Evolutionary conservation across 768 basidiomycete genomes (phyloP).

Genomic region (Tylopilus rubrobrunneus): DNA sequence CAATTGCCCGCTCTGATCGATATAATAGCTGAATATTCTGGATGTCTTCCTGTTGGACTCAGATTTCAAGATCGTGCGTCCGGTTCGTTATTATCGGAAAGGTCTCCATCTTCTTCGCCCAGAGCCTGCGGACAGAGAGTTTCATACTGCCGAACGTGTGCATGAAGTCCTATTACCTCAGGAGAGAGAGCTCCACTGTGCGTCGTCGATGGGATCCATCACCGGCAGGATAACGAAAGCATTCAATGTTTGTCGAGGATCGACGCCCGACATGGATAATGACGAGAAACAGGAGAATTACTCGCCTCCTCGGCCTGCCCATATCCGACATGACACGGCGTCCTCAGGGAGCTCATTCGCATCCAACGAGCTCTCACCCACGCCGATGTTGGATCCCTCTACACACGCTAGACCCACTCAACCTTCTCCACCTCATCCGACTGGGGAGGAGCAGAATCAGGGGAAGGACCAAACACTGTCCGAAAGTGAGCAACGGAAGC

Average conservation of each 20-base stretch:
- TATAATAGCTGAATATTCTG: constrained; percentile 67
- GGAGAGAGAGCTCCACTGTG: constrained; percentile 32
- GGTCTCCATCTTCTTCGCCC: constrained; percentile 67
- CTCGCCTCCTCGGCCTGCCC: background rate
- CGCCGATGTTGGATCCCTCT: constrained; percentile 76
- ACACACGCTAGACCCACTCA: constrained; percentile 63
- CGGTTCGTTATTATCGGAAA: constrained; percentile 83
- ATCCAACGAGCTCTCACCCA: constrained; percentile 35
- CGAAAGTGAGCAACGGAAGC: constrained; percentile 42
- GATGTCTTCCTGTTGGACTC: constrained; percentile 92
- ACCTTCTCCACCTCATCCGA: constrained; percentile 12
- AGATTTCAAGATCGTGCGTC: constrained; percentile 88
- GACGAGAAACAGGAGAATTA: constrained; percentile 6
- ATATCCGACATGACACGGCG: constrained; percentile 13
- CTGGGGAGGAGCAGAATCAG: constrained; percentile 18
- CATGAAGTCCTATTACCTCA: constrained; percentile 16
- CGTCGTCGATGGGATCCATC: constrained; percentile 48
- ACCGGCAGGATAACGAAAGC: constrained; percentile 42
- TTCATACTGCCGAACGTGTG: constrained; percentile 14
- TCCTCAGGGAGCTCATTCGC: constrained; percentile 36
- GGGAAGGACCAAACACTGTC: constrained; percentile 13
- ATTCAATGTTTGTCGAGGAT: constrained; percentile 35
- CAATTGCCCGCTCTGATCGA: background rate
- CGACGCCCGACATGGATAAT: constrained; percentile 9
- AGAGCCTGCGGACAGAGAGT: constrained; percentile 26